Evolutionary conservation across 2,329 filamentous ascomycete genomes (phyloP).

Genomic region (Phyllosticta citrichinensis): DNA sequence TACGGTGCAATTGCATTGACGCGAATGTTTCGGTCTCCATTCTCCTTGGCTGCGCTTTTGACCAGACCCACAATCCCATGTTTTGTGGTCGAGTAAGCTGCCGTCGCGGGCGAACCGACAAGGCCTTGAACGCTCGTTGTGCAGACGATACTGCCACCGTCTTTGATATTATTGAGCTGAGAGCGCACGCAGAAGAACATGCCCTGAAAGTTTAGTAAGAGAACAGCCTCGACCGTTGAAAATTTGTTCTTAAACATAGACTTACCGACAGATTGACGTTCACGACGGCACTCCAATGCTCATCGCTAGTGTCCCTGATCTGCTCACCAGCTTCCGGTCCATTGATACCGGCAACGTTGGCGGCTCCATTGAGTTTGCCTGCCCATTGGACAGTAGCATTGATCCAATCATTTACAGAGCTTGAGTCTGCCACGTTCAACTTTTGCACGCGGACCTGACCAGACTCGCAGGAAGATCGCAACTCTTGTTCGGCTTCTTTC

Average conservation of each 20-base stretch:
- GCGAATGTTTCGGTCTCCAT: slow-evolving; percentile 22
- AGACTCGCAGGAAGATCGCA: slow-evolving; percentile 1
- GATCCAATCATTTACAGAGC: slow-evolving; percentile 28
- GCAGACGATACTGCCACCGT: slow-evolving; percentile 23
- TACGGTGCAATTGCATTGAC: slow-evolving; percentile 33
- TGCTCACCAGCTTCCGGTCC: slow-evolving; percentile 25
- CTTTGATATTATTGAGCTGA: slow-evolving; percentile 25
- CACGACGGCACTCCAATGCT: slow-evolving; percentile 25
- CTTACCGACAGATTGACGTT: slow-evolving; percentile 23
- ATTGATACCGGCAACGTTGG: slow-evolving; percentile 34
- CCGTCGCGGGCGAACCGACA: slow-evolving; percentile 25
- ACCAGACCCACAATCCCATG: slow-evolving; percentile 19
- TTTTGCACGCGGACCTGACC: slow-evolving; percentile 6
- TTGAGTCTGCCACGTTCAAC: slow-evolving; percentile 25
- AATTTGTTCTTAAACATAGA: slow-evolving; percentile 2
- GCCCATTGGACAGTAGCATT: slow-evolving; percentile 22
- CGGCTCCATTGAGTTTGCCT: slow-evolving; percentile 29
- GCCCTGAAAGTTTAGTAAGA: background rate
- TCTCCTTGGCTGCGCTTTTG: slow-evolving; percentile 28
- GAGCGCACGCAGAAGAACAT: slow-evolving; percentile 15
- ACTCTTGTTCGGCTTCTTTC: slow-evolving; percentile 1
- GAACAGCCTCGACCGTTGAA: background rate
- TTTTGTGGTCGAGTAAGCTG: slow-evolving; percentile 11
- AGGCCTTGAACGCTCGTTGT: slow-evolving; percentile 41
- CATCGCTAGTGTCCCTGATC: slow-evolving; percentile 21